Evolutionary conservation across 108 stramenopile species (phyloP).

Genomic region (Aurantiochytrium sp.): DNA sequence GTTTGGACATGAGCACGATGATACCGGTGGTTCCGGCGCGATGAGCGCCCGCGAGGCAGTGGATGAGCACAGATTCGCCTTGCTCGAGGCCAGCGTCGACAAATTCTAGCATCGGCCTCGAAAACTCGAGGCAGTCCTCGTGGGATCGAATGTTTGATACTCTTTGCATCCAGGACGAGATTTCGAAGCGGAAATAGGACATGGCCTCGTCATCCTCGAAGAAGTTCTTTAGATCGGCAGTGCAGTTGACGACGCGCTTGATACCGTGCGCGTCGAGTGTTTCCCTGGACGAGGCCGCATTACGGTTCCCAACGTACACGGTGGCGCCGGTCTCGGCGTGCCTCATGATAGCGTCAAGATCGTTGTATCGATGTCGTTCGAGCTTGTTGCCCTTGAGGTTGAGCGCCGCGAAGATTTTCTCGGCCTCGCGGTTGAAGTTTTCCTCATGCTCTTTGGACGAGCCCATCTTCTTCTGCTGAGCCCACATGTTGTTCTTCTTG

Average conservation of each 20-base stretch:
- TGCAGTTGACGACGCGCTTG: slow-evolving; percentile 41
- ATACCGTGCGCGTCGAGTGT: not conserved
- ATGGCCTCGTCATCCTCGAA: not conserved
- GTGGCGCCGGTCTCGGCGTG: slow-evolving; percentile 28
- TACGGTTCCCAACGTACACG: slow-evolving; percentile 43
- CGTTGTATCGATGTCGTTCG: slow-evolving; percentile 20
- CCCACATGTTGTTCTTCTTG: not conserved
- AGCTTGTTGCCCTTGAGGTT: not conserved
- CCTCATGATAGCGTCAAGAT: slow-evolving; percentile 33
- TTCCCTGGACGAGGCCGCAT: slow-evolving; percentile 3
- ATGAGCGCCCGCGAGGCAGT: slow-evolving; percentile 56
- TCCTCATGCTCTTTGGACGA: not conserved
- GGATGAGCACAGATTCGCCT: slow-evolving; percentile 41
- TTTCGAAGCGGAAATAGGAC: slow-evolving; percentile 20
- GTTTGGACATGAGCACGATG: slow-evolving; percentile 33
- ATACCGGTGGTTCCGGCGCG: slow-evolving; percentile 51
- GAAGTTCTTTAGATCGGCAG: not conserved
- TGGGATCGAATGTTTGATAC: not conserved
- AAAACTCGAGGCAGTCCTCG: slow-evolving; percentile 10
- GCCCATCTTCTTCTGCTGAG: not conserved
- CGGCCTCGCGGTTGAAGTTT: slow-evolving; percentile 26
- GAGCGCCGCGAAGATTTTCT: not conserved
- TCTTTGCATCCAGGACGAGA: not conserved
- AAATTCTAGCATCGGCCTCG: not conserved
- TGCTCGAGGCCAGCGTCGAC: not conserved